A percentile compares a stretch with the other conserved stretches of the same genome.
phyloP scores from a whole-genome alignment of 108 stramenopile species.

The Parietichytrium sp. region DNA sequence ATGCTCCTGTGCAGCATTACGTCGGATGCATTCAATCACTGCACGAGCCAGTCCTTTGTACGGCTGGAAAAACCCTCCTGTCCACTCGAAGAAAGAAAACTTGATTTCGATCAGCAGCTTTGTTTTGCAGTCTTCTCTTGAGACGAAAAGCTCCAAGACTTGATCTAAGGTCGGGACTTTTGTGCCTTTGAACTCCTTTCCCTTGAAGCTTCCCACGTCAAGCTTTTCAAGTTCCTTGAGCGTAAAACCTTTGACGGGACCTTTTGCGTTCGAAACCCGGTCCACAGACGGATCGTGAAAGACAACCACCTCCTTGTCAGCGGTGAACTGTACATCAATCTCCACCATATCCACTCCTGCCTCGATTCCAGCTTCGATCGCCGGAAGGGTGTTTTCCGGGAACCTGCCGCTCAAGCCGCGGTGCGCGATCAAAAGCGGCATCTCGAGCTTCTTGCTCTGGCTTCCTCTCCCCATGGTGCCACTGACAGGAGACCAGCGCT shows the following conservation, averaged over 20 bases:
- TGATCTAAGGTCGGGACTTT: neutral
- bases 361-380: neutral
- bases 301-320: neutral
- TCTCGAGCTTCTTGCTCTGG: neutral
- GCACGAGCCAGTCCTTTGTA: neutral
- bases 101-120: slow-evolving; percentile 29
- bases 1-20: neutral
- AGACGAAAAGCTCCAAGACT: neutral
- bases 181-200: neutral
- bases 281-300: slow-evolving; percentile 12
- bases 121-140: neutral
- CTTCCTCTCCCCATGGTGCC: no score
- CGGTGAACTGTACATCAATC: neutral
- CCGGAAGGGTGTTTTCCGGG: slow-evolving; percentile 16
- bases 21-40: neutral
- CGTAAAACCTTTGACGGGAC: neutral
- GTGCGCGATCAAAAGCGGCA: neutral
- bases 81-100: neutral
- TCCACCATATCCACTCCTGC: neutral
- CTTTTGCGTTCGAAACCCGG: neutral
- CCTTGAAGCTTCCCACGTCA: neutral
- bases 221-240: neutral
- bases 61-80: neutral
- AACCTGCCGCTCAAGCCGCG: neutral
- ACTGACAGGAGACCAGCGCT: no score